Base-by-base conservation (phyloP, 768 basidiomycete genomes). In the Tulasnella sp. region DNA sequence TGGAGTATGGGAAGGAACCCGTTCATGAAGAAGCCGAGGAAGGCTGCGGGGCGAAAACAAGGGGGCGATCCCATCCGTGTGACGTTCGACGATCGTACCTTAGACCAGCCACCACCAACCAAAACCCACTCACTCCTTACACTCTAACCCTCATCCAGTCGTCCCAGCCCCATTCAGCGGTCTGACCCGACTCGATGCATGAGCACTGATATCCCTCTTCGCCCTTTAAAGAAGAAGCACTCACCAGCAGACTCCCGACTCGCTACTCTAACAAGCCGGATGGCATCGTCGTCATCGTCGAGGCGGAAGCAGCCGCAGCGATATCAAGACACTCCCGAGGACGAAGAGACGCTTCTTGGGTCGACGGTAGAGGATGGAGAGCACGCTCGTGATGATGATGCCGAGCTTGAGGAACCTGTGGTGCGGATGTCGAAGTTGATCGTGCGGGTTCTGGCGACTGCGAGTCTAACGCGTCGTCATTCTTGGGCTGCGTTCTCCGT, bases 241-340 rank as follows among this genome's bases (percentile, higher is more conserved):
- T n/a, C n/a, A n/a, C n/a, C 44, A 47, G 19, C 44, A 47, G 44
- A 47, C 63, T 64, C 63, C 34, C 63, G 9, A 34, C 32, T 64
- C 3, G 63, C 63, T 26, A 16, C 63, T 1, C 12, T 35, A n/a
- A 35, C 63, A 2, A 64, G 34, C 63, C 63, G 63, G n/a, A 64
- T 34, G 63, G 63, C 34, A 12, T 64, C 42, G 12, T 44, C n/a
- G 42, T 12, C 63, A 22, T 39, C 63, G 19, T 34, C 63, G 22
- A 17, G 63, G 34, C 63, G 67, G 19, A 37, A 67, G 40, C 41
- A 34, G 34, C 47, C 62, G n/a, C 36, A 35, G 26, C 32, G 70
- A 19, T 74, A 74, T 62, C 14, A 35, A n/a, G 73, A 74, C 62
- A 62, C 71, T 8, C 73, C 73, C 12, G 73, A 74, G 32, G 73